Evolutionary conservation across 208 protist species (phyloP).

Genomic region (Crithidia bombi): DNA sequence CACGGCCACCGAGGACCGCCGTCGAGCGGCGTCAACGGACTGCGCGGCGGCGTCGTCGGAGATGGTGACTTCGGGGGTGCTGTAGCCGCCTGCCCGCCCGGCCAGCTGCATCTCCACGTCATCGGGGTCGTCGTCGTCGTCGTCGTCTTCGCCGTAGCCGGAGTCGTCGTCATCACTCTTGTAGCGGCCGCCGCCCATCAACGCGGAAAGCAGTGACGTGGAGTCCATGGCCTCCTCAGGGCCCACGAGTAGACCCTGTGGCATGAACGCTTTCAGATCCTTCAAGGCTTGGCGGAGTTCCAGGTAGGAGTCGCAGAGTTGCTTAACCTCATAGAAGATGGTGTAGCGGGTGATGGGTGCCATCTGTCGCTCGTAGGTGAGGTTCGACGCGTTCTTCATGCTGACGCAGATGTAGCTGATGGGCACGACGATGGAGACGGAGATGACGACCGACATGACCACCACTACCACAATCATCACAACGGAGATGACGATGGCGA

Average conservation of each 20-base stretch:
- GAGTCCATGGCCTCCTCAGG: background rate
- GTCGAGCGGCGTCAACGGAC: background rate
- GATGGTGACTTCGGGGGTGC: constrained; percentile 9
- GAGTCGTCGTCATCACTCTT: constrained; percentile 8
- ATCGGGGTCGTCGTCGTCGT: constrained; percentile 4
- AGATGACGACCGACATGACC: constrained; percentile 8
- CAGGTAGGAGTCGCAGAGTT: constrained; percentile 44
- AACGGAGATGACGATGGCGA: constrained; percentile 16
- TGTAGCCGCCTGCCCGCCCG: constrained; percentile 7
- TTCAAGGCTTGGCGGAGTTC: constrained; percentile 45
- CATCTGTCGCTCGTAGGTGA: constrained; percentile 20
- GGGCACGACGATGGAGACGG: constrained; percentile 34
- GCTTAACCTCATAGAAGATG: constrained; percentile 30
- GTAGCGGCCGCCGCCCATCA: constrained; percentile 12
- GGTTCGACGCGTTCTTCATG: constrained; percentile 37
- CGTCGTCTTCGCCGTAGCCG: background rate
- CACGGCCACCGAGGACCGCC: background rate
- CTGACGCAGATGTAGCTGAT: constrained; percentile 44
- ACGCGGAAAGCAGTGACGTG: constrained; percentile 10
- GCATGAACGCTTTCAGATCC: constrained; percentile 57
- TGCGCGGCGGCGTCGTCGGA: constrained; percentile 1
- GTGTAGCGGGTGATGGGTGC: constrained; percentile 10
- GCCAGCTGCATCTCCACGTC: background rate
- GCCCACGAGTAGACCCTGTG: constrained; percentile 44
- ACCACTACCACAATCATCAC: constrained; percentile 17